phyloP scores from a whole-genome alignment of 768 basidiomycete species.

The Podaxis sp. region DNA sequence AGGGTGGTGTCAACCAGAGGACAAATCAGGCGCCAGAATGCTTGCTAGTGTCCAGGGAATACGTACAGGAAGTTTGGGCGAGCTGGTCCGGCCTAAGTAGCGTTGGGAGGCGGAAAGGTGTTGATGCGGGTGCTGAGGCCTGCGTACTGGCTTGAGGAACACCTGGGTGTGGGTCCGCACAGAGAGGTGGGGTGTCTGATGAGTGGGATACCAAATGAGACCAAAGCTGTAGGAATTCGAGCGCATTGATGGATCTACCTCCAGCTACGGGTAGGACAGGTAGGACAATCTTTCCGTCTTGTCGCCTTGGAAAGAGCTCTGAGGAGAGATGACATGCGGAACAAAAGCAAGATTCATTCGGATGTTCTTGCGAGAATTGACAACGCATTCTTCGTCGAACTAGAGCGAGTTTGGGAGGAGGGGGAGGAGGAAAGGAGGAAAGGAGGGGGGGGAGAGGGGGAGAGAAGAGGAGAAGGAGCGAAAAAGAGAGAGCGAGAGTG shows the following conservation, averaged over 20 bases:
- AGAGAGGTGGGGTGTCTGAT: background rate
- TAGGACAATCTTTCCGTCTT: constrained; percentile 10
- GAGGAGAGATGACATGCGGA: constrained; percentile 11
- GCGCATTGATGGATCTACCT: background rate
- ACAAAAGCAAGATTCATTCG: constrained; percentile 8
- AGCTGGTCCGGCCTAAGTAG: constrained; percentile 1
- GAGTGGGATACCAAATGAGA: background rate
- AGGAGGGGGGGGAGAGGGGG: background rate
- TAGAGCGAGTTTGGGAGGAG: background rate
- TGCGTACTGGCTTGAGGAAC: background rate
- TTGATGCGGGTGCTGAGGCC: background rate
- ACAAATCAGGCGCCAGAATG: background rate
- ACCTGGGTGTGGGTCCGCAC: background rate
- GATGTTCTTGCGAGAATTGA: constrained; percentile 8
- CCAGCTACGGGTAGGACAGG: constrained; percentile 1
- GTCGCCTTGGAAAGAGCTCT: constrained; percentile 13
- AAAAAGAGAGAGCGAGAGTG: constrained; percentile 1
- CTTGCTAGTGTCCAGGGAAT: background rate
- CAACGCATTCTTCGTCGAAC: constrained; percentile 4
- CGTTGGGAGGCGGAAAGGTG: background rate
- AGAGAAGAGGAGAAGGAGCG: background rate
- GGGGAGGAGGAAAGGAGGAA: background rate
- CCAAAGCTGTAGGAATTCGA: background rate
- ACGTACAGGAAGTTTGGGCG: constrained; percentile 6
- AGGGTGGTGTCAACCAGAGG: background rate